A percentile compares a stretch with the other conserved stretches of the same genome.
Evolutionary conservation across 331 rosid species (phyloP).

Genomic region (Pyrus hybrid): DNA sequence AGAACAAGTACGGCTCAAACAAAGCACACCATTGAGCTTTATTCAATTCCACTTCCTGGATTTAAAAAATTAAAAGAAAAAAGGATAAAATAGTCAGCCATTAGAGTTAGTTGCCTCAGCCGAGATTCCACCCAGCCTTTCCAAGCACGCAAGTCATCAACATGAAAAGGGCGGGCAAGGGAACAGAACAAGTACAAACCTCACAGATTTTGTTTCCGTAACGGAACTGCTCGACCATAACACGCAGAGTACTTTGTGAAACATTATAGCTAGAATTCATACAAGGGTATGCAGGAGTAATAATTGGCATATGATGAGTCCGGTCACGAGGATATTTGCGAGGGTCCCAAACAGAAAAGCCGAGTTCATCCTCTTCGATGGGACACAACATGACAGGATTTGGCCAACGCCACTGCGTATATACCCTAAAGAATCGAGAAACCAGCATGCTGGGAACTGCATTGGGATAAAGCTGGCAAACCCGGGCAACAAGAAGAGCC

Average conservation of each 20-base stretch:
- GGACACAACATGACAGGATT: constrained; percentile 94
- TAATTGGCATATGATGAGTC: constrained; percentile 85
- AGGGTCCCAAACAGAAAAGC: constrained; percentile 84
- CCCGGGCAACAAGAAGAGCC: constrained; percentile 91
- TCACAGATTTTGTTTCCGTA: constrained; percentile 64
- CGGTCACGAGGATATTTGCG: constrained; percentile 76
- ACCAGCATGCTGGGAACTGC: constrained; percentile 93
- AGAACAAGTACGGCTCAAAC: constrained; percentile 69
- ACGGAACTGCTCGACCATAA: constrained; percentile 80
- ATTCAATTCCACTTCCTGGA: constrained; percentile 76
- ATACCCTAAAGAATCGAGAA: constrained; percentile 88
- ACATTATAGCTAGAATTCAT: constrained; percentile 98
- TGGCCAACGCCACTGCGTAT: constrained; percentile 98
- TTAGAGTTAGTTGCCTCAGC: constrained; percentile 69
- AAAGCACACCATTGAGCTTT: constrained; percentile 73
- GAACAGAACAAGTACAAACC: constrained; percentile 29
- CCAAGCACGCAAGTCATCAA: background rate
- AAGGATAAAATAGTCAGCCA: constrained; percentile 1
- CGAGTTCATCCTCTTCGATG: constrained; percentile 75
- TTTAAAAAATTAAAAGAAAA: background rate
- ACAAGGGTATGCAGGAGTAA: constrained; percentile 96
- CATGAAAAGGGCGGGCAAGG: background rate
- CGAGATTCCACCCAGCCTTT: constrained; percentile 97
- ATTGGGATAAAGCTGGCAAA: constrained; percentile 93
- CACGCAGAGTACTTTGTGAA: constrained; percentile 86